Percentiles rank a stretch among this genome's conserved stretches.
Conservation (phyloP, 805 yeast genomes). For the Candida coleopterorum region DNA sequence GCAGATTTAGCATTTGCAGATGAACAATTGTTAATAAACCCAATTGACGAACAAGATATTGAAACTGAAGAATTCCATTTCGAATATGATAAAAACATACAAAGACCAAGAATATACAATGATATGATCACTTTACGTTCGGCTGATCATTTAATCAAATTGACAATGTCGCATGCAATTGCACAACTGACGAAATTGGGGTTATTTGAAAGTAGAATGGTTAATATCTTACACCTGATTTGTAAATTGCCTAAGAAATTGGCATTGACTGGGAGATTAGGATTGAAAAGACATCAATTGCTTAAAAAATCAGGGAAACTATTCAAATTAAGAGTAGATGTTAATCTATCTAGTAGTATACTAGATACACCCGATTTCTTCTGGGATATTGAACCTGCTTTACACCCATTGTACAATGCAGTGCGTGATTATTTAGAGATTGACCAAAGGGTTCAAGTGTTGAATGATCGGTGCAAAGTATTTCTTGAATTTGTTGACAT, state of each 20-base stretch:
- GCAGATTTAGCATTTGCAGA: conserved; percentile 84
- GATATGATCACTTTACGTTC: conserved; percentile 89
- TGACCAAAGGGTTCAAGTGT: conserved; percentile 88
- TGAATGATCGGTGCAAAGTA: conserved; percentile 90
- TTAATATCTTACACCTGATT: conserved; percentile 74
- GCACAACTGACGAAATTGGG: conserved; percentile 94
- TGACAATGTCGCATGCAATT: conserved; percentile 92
- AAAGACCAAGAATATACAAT: conserved; percentile 75
- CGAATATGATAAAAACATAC: conserved; percentile 60
- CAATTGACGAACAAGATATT: conserved; percentile 81
- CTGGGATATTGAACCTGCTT: conserved; percentile 92
- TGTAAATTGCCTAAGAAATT: conserved; percentile 85
- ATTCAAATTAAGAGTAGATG: conserved; percentile 89
- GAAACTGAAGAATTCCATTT: conserved; percentile 87
- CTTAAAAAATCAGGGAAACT: conserved; percentile 85
- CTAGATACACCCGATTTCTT: conserved; percentile 94
- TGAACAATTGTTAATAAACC: conserved; percentile 55
- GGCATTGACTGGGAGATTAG: conserved; percentile 85
- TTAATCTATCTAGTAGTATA: conserved; percentile 83
- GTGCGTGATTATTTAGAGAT: conserved; percentile 90
- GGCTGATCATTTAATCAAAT: conserved; percentile 87
- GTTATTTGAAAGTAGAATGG: conserved; percentile 87
- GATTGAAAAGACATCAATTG: conserved; percentile 78
- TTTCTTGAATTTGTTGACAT: conserved; percentile 91
- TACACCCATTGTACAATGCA: conserved; percentile 87